Base-by-base conservation (phyloP, 352 stramenopile genomes). In the Phytophthora foliorum region DNA sequence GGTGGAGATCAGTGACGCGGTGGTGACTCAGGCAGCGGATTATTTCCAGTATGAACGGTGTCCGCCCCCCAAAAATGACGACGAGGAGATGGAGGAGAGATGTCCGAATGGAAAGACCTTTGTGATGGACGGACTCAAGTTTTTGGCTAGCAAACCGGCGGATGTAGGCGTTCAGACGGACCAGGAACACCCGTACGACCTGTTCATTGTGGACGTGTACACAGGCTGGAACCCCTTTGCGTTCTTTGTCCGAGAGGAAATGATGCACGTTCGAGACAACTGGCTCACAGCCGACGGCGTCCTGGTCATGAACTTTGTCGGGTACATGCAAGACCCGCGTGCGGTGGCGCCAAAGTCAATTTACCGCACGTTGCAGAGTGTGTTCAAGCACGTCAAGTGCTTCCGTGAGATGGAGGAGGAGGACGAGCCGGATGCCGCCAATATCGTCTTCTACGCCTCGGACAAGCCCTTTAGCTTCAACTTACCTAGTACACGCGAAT, bases 231-330 rank as follows among this genome's bases (percentile, higher is more conserved):
- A 93, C 56, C 85, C 85, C 0, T 80, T 93, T 45, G 72, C 72
- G 31, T 93, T 93, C 60, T 90, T 91, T 61, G 65, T 86, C 19
- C 78, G 77, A n/a, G 85, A 93, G 25, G 63, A 86, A 13, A 77
- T 93, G 56, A 27, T 77, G 32, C 72, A 57, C 9, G 44, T 93
- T 50, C 78, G 74, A 3, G 63, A 78, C 32, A 82, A 82, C 19
- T 93, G 85, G 85, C 74, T 93, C 41, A 73, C 60, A n/a, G 0
- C 19, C 16, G 61, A 71, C 45, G 82, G 87, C 4, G 82, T 94
- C n/a, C 51, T 94, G 19, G 83, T 93, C 24, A 75, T 93, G 63
- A 94, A 93, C 59, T 93, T 94, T 65, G 87, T 93, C 17, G 87
- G 87, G 1, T 89, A 84, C 50, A 78, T 88, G 55, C 80, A 88